A percentile compares a stretch with the other conserved stretches of the same genome.
These are phyloP conservation scores for Ensete ventricosum DNA, from an alignment of 176 grass and related monocot species.

Conservation along the genomic window DNA sequence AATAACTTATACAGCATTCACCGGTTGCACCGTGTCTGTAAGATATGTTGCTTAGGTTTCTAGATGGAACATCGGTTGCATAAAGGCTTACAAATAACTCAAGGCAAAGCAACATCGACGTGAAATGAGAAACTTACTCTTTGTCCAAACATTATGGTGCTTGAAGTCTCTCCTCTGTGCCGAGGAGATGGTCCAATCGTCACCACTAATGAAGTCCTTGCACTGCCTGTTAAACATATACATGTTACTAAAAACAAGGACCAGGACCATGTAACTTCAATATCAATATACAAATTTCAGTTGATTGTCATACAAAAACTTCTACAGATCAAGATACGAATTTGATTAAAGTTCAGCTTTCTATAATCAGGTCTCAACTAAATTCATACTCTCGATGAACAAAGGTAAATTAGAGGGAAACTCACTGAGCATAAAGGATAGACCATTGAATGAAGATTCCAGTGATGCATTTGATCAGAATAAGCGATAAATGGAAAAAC, in stretches of 20 bases:
- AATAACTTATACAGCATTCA: neutral
- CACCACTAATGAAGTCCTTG: conserved; percentile 95
- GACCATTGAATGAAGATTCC: neutral
- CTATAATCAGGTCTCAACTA: neutral
- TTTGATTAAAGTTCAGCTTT: neutral
- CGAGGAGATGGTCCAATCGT: conserved; percentile 97
- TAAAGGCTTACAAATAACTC: neutral
- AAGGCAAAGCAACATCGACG: conserved; percentile 8
- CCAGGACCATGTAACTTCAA: neutral
- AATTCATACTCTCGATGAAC: neutral
- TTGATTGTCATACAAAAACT: neutral
- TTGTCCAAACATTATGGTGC: conserved; percentile 99
- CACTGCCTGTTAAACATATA: conserved; percentile 63
- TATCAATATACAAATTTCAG: neutral
- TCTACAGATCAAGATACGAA: neutral
- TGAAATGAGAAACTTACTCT: conserved; percentile 49
- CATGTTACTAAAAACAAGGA: conserved; percentile 27
- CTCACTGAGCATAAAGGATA: neutral
- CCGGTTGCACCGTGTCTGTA: neutral
- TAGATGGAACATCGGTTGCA: neutral
- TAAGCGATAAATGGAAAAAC: neutral
- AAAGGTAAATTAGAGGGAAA: neutral
- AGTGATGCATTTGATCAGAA: neutral
- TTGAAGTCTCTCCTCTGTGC: conserved; percentile 93
- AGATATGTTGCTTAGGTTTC: neutral